Evolutionary conservation across 2,329 filamentous ascomycete species (phyloP).

Genomic region (Phialophora expanda): DNA sequence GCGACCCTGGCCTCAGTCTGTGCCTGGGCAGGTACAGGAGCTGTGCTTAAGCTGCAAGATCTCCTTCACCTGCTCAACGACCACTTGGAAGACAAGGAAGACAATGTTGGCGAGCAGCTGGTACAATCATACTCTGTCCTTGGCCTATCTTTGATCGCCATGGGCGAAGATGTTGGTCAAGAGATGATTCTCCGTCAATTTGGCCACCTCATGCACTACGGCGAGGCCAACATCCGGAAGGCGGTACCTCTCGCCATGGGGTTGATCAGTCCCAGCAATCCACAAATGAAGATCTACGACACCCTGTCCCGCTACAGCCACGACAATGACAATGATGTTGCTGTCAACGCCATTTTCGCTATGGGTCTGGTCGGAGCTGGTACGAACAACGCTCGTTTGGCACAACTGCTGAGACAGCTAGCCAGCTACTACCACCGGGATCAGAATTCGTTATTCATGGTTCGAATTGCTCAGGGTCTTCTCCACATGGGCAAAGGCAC

Average conservation of each 20-base stretch:
- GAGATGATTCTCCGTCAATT: slow-evolving; percentile 99
- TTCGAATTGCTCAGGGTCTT: slow-evolving; percentile 95
- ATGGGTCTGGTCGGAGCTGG: slow-evolving; percentile 97
- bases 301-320: slow-evolving; percentile 96
- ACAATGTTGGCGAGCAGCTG: slow-evolving; percentile 93
- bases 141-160: slow-evolving; percentile 89
- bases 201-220: slow-evolving; percentile 98
- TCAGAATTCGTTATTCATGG: slow-evolving; percentile 97
- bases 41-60: slow-evolving; percentile 95
- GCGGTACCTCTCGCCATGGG: slow-evolving; percentile 97
- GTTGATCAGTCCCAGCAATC: slow-evolving; percentile 94
- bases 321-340: slow-evolving; percentile 98
- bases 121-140: slow-evolving; percentile 95
- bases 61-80: slow-evolving; percentile 98
- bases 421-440: slow-evolving; percentile 98
- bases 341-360: slow-evolving; percentile 97
- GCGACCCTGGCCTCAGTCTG: slow-evolving; percentile 94
- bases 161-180: slow-evolving; percentile 98
- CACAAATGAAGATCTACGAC: slow-evolving; percentile 99
- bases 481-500: slow-evolving; percentile 99
- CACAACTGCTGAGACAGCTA: slow-evolving; percentile 89
- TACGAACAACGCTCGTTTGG: slow-evolving; percentile 96
- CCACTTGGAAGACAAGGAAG: slow-evolving; percentile 90
- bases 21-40: slow-evolving; percentile 96
- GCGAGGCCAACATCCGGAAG: slow-evolving; percentile 94